phyloP scores from a whole-genome alignment of 345 rosid species.

The Eucalyptus tenuipes region DNA sequence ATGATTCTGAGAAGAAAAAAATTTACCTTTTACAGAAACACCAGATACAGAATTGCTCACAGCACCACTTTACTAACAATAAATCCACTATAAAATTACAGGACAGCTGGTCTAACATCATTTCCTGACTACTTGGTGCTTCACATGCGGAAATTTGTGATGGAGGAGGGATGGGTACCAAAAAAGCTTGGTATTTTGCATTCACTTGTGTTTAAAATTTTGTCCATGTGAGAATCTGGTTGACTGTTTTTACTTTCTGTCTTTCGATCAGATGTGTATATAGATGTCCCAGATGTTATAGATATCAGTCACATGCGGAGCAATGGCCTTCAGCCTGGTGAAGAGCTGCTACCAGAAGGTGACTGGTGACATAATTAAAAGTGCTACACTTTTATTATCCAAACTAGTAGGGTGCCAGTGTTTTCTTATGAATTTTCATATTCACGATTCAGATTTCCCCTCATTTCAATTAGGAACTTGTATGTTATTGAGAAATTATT shows the following conservation, averaged over 20 bases:
- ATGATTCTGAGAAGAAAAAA: not conserved
- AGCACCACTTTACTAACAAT: not conserved
- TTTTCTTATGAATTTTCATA: not conserved
- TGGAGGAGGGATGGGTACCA: conserved; percentile 99
- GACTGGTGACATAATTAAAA: conserved; percentile 18
- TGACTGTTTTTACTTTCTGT: not conserved
- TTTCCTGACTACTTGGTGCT: conserved; percentile 93
- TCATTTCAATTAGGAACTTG: not conserved
- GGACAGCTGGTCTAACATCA: conserved; percentile 87
- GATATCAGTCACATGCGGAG: conserved; percentile 94
- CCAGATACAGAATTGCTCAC: not conserved
- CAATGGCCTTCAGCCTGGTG: conserved; percentile 91
- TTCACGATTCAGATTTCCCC: not conserved
- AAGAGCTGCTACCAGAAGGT: conserved; percentile 77
- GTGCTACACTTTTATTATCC: not conserved
- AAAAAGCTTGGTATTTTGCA: conserved; percentile 77
- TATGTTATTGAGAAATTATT: not conserved
- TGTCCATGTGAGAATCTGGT: not conserved
- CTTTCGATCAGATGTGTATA: conserved; percentile 62
- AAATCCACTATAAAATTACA: conserved; percentile 7
- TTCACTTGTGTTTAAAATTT: not conserved
- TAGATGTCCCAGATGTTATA: conserved; percentile 89
- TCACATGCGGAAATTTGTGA: conserved; percentile 95
- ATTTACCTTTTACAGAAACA: not conserved
- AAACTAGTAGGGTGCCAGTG: not conserved